phyloP scores from a whole-genome alignment of 352 stramenopile species.

The Pythium brachiatum region DNA sequence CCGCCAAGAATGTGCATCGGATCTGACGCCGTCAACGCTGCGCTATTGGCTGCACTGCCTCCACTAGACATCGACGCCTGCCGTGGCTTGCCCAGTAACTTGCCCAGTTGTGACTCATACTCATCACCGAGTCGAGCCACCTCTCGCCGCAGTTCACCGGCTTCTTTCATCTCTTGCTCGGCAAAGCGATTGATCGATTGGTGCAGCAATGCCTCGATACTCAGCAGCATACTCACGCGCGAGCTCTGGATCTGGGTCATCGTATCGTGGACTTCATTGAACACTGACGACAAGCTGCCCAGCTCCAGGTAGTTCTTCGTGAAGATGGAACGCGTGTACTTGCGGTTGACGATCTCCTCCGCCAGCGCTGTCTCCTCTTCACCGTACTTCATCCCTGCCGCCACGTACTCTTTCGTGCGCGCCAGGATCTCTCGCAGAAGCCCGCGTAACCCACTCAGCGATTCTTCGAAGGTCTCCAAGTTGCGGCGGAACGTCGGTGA shows the following conservation, averaged over 20 bases:
- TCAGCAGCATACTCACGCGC: constrained; percentile 77
- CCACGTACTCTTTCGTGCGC: constrained; percentile 77
- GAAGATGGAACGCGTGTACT: constrained; percentile 84
- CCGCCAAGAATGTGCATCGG: constrained; percentile 22
- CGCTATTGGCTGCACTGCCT: constrained; percentile 5
- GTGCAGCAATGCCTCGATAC: constrained; percentile 73
- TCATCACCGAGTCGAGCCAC: constrained; percentile 68
- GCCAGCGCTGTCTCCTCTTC: constrained; percentile 69
- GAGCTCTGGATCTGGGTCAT: constrained; percentile 81
- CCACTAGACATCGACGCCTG: constrained; percentile 22
- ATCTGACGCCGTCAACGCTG: constrained; percentile 17
- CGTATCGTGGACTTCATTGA: constrained; percentile 83
- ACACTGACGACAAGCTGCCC: constrained; percentile 70
- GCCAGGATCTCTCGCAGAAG: constrained; percentile 71
- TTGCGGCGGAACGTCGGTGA: constrained; percentile 85
- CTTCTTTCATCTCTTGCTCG: constrained; percentile 76
- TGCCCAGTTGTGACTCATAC: constrained; percentile 80
- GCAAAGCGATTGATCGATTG: constrained; percentile 62
- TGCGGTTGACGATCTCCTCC: constrained; percentile 68
- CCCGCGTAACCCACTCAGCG: constrained; percentile 53
- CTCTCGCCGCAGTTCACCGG: constrained; percentile 64
- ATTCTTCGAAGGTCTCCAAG: constrained; percentile 79
- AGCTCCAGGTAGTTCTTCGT: constrained; percentile 73
- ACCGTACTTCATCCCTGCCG: constrained; percentile 57
- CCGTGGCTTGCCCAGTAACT: constrained; percentile 69